These are phyloP conservation scores for Poteriospumella lacustris DNA, from an alignment of 108 stramenopile genomes.

Conservation along the genomic window DNA sequence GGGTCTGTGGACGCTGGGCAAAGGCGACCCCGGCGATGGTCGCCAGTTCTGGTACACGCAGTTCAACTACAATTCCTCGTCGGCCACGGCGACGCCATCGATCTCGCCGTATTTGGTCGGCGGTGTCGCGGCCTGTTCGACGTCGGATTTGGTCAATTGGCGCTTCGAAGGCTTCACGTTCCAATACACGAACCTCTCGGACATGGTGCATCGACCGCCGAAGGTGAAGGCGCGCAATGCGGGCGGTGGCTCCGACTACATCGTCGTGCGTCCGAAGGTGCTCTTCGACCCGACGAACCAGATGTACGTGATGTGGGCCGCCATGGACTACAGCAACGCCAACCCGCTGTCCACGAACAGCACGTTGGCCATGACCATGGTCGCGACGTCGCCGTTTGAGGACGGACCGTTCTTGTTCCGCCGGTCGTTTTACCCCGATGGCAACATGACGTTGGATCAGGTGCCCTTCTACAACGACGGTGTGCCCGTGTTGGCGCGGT, in stretches of 20 bases:
- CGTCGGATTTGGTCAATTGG: slow-evolving; percentile 62
- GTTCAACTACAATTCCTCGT: slow-evolving; percentile 44
- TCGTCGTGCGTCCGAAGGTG: slow-evolving; percentile 63
- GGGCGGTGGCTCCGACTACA: slow-evolving; percentile 27
- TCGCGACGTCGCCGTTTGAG: slow-evolving; percentile 62
- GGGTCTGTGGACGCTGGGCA: slow-evolving; percentile 3
- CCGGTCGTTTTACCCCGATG: slow-evolving; percentile 71
- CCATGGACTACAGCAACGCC: slow-evolving; percentile 64
- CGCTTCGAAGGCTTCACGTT: slow-evolving; percentile 69
- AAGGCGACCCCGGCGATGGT: slow-evolving; percentile 16
- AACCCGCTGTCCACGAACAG: no score
- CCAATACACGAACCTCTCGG: slow-evolving; percentile 67
- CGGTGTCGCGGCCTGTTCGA: slow-evolving; percentile 72
- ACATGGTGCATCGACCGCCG: slow-evolving; percentile 54
- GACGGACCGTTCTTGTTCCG: slow-evolving; percentile 68
- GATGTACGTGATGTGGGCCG: slow-evolving; percentile 77
- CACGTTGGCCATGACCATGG: slow-evolving; percentile 62
- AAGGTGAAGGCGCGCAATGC: no score
- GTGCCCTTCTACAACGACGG: slow-evolving; percentile 52
- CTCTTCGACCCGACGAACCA: slow-evolving; percentile 53
- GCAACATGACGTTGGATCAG: slow-evolving; percentile 75
- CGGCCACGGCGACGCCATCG: slow-evolving; percentile 2
- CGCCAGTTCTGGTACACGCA: slow-evolving; percentile 67
- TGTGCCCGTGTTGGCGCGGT: slow-evolving; percentile 49
- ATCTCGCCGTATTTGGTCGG: slow-evolving; percentile 12